These are phyloP conservation scores for Ajuga reptans DNA, from an alignment of 305 asterid genomes.

Conservation along the genomic window DNA sequence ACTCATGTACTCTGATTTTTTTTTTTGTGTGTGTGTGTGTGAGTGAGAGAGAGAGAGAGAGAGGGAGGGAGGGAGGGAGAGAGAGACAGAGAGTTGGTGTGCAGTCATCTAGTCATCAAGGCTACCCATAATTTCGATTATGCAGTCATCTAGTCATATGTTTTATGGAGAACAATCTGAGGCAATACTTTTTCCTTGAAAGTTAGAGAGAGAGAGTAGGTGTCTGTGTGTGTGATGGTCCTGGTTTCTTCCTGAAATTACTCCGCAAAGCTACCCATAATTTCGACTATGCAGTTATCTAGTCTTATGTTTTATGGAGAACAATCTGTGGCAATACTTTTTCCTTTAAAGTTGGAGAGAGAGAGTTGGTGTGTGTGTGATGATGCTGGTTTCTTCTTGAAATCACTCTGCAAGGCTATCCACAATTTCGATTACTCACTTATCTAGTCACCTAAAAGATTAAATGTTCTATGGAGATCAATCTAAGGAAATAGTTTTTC, in stretches of 20 bases:
- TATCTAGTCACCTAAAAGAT: background rate
- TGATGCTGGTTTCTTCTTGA: background rate
- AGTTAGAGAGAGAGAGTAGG: no score
- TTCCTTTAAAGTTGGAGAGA: no score
- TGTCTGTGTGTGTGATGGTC: background rate
- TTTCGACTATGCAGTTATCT: background rate
- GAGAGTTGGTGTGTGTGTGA: background rate
- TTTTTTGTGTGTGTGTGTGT: background rate
- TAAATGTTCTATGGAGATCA: no score
- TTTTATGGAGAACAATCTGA: background rate
- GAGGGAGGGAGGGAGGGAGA: no score
- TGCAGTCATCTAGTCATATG: background rate
- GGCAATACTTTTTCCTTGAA: background rate
- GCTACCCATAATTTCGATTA: background rate
- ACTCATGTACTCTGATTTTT: background rate
- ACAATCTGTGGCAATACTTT: background rate
- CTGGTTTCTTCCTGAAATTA: background rate
- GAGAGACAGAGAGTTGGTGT: no score
- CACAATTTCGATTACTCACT: background rate
- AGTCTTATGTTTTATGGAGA: background rate
- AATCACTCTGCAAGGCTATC: background rate
- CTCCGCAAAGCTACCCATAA: background rate
- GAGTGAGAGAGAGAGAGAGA: no score
- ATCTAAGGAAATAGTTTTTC: background rate
- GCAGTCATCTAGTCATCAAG: no score